These are phyloP conservation scores for Haematococcus lacustris DNA, from an alignment of 139 green algal genomes.

Conservation along the genomic window DNA sequence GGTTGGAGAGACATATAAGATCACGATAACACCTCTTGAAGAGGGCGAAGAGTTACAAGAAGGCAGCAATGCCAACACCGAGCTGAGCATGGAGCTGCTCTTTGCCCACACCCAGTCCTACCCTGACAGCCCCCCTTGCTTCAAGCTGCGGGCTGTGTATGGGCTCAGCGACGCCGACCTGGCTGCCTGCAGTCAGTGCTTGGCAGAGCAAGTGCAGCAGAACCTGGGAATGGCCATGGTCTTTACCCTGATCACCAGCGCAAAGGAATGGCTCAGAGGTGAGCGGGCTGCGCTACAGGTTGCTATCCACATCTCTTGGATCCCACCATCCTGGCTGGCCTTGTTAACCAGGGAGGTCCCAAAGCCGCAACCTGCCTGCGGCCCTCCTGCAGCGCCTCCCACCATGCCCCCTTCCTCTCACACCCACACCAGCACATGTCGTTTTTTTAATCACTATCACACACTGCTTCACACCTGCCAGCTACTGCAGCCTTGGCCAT, in stretches of 20 bases:
- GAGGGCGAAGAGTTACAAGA: slow-evolving; percentile 20
- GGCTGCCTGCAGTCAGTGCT: slow-evolving; percentile 15
- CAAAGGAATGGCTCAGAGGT: slow-evolving; percentile 65
- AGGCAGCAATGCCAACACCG: background rate
- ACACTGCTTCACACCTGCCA: no score
- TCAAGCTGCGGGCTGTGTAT: slow-evolving; percentile 48
- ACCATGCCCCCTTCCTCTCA: no score
- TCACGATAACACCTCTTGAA: slow-evolving; percentile 18
- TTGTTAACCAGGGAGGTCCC: no score
- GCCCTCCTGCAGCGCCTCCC: no score
- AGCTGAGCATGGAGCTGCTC: slow-evolving; percentile 41
- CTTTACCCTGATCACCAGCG: slow-evolving; percentile 59
- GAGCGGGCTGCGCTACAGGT: no score
- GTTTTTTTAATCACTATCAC: no score
- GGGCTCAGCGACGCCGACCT: slow-evolving; percentile 66
- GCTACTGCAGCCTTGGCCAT: no score
- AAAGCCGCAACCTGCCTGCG: no score
- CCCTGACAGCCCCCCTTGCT: slow-evolving; percentile 46
- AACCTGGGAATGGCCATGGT: slow-evolving; percentile 82
- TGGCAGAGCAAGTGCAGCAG: slow-evolving; percentile 25
- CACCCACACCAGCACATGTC: no score
- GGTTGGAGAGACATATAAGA: slow-evolving; percentile 28
- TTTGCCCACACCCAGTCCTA: slow-evolving; percentile 53
- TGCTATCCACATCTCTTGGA: no score
- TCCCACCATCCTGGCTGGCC: no score